These are phyloP conservation scores for Suillus luteus DNA, from an alignment of 768 basidiomycete species.

Conservation along the genomic window DNA sequence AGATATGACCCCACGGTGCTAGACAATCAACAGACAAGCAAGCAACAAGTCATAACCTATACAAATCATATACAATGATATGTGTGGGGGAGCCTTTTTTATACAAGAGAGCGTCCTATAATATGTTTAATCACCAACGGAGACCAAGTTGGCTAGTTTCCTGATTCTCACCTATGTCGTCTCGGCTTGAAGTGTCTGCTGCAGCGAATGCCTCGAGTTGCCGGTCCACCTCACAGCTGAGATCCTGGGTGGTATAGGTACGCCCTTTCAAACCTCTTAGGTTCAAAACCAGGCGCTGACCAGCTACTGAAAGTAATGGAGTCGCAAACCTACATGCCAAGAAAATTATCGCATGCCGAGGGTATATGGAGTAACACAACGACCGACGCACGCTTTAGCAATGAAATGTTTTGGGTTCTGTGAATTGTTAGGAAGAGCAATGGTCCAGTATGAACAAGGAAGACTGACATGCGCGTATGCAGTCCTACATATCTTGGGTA, in stretches of 20 bases:
- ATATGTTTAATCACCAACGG: not conserved
- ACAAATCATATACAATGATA: not conserved
- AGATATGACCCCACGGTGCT: too few relatives aligned
- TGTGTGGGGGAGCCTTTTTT: not conserved
- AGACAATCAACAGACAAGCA: too few relatives aligned
- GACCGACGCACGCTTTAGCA: slow-evolving; percentile 3
- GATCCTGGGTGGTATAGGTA: slow-evolving; percentile 12
- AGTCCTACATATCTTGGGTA: slow-evolving; percentile 1
- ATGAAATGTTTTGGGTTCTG: slow-evolving; percentile 13
- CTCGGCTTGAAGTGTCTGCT: not conserved
- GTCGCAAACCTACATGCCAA: slow-evolving; percentile 10
- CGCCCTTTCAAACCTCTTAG: slow-evolving; percentile 16
- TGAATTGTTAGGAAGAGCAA: not conserved
- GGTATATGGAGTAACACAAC: not conserved
- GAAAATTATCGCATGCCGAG: not conserved
- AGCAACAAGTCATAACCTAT: not conserved
- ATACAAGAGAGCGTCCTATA: not conserved
- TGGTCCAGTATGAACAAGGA: not conserved
- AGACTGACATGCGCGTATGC: slow-evolving; percentile 1
- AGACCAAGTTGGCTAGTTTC: not conserved
- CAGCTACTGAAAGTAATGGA: slow-evolving; percentile 22
- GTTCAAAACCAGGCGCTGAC: slow-evolving; percentile 28
- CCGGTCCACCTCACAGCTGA: slow-evolving; percentile 23
- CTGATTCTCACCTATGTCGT: not conserved
- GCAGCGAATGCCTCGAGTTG: slow-evolving; percentile 14